These are phyloP conservation scores for Daldinia childiae DNA, from an alignment of 495 filamentous ascomycete species.

Conservation along the genomic window DNA sequence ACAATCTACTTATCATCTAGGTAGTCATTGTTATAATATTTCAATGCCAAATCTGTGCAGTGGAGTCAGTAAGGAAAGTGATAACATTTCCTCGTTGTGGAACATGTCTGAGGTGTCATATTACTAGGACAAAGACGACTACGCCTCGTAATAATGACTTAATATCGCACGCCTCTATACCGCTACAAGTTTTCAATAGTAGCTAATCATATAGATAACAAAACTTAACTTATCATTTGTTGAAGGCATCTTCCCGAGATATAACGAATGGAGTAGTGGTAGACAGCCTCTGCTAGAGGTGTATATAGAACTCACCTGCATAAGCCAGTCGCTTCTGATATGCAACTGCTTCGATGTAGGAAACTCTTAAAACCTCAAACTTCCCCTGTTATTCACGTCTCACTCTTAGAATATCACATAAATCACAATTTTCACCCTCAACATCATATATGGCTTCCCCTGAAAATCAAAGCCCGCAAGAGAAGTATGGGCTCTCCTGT, in stretches of 20 bases:
- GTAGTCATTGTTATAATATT: too few relatives aligned
- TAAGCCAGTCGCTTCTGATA: not conserved
- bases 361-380: not conserved
- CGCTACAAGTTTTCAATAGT: not conserved
- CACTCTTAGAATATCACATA: too few relatives aligned
- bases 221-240: not conserved
- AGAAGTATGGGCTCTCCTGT: constrained; percentile 43
- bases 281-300: not conserved
- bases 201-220: not conserved
- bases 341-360: not conserved
- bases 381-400: not conserved
- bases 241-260: not conserved
- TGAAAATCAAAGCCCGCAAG: constrained; percentile 8
- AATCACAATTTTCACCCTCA: not conserved
- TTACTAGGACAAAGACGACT: not conserved
- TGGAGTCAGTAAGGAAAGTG: not conserved
- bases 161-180: not conserved
- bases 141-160: not conserved
- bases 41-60: not conserved
- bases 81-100: not conserved
- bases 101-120: constrained; percentile 1
- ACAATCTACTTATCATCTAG: too few relatives aligned
- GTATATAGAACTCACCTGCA: not conserved
- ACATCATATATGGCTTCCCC: constrained; percentile 5
- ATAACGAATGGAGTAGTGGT: not conserved